Percentiles rank a stretch among this genome's conserved stretches.
phyloP scores from a whole-genome alignment of 495 filamentous ascomycete genomes.

The Cercophora newfieldiana region DNA sequence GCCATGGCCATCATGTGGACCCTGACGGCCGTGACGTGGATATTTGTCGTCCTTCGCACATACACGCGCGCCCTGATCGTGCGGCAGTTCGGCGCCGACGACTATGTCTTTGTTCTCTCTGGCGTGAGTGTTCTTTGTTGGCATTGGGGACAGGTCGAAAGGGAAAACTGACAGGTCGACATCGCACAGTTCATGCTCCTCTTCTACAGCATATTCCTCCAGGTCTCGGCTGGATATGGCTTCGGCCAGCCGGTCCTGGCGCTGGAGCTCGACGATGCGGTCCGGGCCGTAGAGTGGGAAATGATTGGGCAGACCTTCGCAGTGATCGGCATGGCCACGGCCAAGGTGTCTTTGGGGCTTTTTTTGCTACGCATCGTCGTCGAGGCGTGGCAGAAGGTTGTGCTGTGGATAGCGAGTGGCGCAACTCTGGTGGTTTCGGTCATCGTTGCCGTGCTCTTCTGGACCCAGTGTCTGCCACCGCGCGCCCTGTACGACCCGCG shows the following conservation, averaged over 20 bases:
- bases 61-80: constrained; percentile 35
- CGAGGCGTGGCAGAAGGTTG: constrained; percentile 34
- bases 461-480: constrained; percentile 21
- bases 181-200: constrained; percentile 11
- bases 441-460: constrained; percentile 3
- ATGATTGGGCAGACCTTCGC: constrained; percentile 44
- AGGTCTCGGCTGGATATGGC: constrained; percentile 28
- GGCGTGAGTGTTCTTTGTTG: constrained; percentile 9
- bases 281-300: constrained; percentile 37
- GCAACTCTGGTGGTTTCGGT: not conserved
- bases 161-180: not conserved
- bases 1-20: constrained; percentile 33
- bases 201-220: constrained; percentile 14
- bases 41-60: constrained; percentile 32
- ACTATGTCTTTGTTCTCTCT: constrained; percentile 33
- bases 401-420: constrained; percentile 27
- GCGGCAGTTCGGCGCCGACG: constrained; percentile 31
- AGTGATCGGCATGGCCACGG: constrained; percentile 40
- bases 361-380: constrained; percentile 44
- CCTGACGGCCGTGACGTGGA: constrained; percentile 25
- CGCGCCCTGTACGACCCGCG: constrained; percentile 20
- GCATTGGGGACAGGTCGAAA: not conserved
- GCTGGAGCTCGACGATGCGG: constrained; percentile 28
- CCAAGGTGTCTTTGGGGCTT: constrained; percentile 42
- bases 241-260: constrained; percentile 37